Evolutionary conservation across 768 basidiomycete genomes (phyloP).

Genomic region (Mycena galericulata): DNA sequence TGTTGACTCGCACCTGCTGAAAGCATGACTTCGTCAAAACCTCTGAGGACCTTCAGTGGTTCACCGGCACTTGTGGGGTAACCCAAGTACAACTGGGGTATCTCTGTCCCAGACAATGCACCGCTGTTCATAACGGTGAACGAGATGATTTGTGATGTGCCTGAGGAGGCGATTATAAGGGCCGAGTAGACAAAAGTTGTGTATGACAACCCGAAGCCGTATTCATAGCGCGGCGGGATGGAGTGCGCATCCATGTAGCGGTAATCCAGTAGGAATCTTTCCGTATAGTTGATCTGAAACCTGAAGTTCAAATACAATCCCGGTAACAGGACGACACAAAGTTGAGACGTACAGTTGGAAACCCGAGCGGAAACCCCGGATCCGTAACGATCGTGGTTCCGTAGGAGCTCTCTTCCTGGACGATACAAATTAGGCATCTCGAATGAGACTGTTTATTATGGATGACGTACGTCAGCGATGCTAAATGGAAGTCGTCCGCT

Average conservation of each 20-base stretch:
- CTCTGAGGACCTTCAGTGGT: conserved; percentile 62
- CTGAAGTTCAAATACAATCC: neutral
- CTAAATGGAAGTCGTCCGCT: conserved; percentile 79
- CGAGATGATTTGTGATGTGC: conserved; percentile 47
- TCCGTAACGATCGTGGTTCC: conserved; percentile 57
- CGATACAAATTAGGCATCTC: neutral
- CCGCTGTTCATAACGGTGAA: conserved; percentile 66
- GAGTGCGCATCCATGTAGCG: conserved; percentile 67
- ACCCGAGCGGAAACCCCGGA: conserved; percentile 51
- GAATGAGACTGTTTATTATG: conserved; percentile 52
- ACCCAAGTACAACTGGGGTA: conserved; percentile 65
- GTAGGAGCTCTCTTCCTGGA: conserved; percentile 41
- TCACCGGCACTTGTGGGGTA: conserved; percentile 62
- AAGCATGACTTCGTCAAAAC: conserved; percentile 63
- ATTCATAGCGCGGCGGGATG: conserved; percentile 69
- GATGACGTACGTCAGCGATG: conserved; percentile 72
- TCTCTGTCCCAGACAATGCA: conserved; percentile 62
- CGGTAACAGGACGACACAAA: neutral
- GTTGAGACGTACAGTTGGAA: conserved; percentile 33
- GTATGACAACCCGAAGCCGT: conserved; percentile 82
- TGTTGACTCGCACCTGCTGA: conserved; percentile 49
- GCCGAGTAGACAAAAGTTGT: conserved; percentile 76
- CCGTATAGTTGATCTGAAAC: conserved; percentile 71
- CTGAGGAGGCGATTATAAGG: conserved; percentile 54
- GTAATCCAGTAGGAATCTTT: conserved; percentile 74